These are phyloP conservation scores for Xylariales sp. DNA, from an alignment of 2,329 filamentous ascomycete genomes.

Conservation along the genomic window DNA sequence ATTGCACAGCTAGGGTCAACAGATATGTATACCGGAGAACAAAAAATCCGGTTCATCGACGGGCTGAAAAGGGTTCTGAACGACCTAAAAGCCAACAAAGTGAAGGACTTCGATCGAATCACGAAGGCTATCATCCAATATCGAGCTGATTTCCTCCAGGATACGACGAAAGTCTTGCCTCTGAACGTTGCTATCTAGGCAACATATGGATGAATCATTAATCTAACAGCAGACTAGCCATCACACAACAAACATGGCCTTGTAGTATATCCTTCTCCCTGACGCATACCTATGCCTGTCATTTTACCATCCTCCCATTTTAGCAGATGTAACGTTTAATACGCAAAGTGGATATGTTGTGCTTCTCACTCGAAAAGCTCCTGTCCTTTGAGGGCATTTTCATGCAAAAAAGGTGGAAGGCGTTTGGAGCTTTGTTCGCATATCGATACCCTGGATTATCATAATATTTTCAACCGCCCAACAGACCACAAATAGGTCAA, in stretches of 20 bases:
- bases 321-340: slow-evolving; percentile 2
- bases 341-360: too few relatives aligned
- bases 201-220: background rate
- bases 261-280: slow-evolving; percentile 6
- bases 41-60: slow-evolving; percentile 56
- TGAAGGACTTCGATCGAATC: slow-evolving; percentile 63
- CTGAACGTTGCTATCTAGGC: slow-evolving; percentile 35
- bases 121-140: slow-evolving; percentile 64
- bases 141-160: slow-evolving; percentile 59
- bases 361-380: too few relatives aligned
- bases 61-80: slow-evolving; percentile 60
- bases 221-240: slow-evolving; percentile 4
- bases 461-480: background rate
- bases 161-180: slow-evolving; percentile 59
- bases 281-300: background rate
- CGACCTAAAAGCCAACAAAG: slow-evolving; percentile 53
- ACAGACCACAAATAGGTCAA: too few relatives aligned
- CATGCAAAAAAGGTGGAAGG: slow-evolving; percentile 8
- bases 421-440: slow-evolving; percentile 2
- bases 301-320: background rate
- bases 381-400: too few relatives aligned
- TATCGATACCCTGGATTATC: slow-evolving; percentile 8
- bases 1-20: slow-evolving; percentile 67
- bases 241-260: slow-evolving; percentile 3
- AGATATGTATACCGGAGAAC: slow-evolving; percentile 58